A percentile compares a stretch with the other conserved stretches of the same genome.
These are phyloP conservation scores for Pisolithus orientalis DNA, from an alignment of 768 basidiomycete species.

Conservation along the genomic window DNA sequence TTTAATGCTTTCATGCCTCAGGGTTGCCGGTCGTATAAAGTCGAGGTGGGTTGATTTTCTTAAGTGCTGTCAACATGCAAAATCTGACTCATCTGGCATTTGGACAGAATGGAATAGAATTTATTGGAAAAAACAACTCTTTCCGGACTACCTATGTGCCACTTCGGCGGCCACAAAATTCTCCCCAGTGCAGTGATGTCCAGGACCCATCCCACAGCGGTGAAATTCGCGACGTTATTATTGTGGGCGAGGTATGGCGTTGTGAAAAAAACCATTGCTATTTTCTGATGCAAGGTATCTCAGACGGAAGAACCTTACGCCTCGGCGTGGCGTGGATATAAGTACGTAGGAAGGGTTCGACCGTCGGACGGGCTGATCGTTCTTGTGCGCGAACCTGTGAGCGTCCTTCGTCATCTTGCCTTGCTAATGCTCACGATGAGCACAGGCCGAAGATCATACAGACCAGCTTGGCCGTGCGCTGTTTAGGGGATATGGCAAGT, in stretches of 20 bases:
- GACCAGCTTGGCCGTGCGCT: constrained; percentile 30
- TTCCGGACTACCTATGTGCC: constrained; percentile 37
- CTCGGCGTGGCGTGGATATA: constrained; percentile 52
- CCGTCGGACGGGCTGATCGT: constrained; percentile 54
- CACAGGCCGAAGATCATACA: constrained; percentile 20
- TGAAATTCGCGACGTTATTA: constrained; percentile 40
- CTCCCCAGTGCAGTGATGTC: constrained; percentile 8
- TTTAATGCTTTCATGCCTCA: constrained; percentile 43
- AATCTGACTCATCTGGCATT: neutral
- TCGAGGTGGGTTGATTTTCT: constrained; percentile 15
- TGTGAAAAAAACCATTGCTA: neutral
- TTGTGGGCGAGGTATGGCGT: constrained; percentile 44
- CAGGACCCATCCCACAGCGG: constrained; percentile 6
- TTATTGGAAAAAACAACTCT: constrained; percentile 27
- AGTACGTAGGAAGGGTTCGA: constrained; percentile 51
- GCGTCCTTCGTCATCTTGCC: constrained; percentile 12
- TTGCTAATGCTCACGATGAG: constrained; percentile 1
- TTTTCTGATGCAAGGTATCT: neutral
- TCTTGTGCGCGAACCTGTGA: constrained; percentile 46
- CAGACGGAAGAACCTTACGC: constrained; percentile 44
- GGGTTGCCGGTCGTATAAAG: constrained; percentile 29
- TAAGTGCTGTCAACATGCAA: neutral
- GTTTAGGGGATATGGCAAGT: constrained; percentile 44
- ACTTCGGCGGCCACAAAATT: constrained; percentile 15
- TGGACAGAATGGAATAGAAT: constrained; percentile 23